Percentiles rank a stretch among this genome's conserved stretches.
Evolutionary conservation across 2,329 filamentous ascomycete genomes (phyloP).

Genomic region (Lecanicillium sp.): DNA sequence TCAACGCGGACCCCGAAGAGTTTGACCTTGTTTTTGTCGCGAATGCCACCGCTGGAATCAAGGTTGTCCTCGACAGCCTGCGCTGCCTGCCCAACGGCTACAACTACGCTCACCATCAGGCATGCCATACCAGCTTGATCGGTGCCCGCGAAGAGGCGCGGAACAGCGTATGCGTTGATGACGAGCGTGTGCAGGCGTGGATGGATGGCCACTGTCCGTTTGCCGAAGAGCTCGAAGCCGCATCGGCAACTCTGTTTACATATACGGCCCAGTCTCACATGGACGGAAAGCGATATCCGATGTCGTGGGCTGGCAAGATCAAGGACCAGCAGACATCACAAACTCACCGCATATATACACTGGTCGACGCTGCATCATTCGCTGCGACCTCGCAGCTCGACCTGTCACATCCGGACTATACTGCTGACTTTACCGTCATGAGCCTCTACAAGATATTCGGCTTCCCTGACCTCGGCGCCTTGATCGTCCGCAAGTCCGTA

Average conservation of each 20-base stretch:
- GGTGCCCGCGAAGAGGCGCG: conserved; percentile 68
- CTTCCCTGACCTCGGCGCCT: conserved; percentile 80
- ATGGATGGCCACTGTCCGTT: conserved; percentile 34
- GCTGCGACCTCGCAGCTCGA: conserved; percentile 72
- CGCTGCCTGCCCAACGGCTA: conserved; percentile 64
- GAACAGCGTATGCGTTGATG: conserved; percentile 57
- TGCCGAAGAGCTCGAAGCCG: conserved; percentile 10
- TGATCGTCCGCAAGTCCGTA: conserved; percentile 71
- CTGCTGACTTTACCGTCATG: conserved; percentile 78
- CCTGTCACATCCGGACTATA: conserved; percentile 49
- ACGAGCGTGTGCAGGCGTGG: conserved; percentile 59
- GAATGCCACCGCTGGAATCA: conserved; percentile 87
- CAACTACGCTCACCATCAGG: conserved; percentile 73
- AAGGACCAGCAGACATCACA: conserved; percentile 20
- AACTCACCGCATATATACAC: conserved; percentile 44
- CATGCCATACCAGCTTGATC: conserved; percentile 80
- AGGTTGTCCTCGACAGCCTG: conserved; percentile 74
- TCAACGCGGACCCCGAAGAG: conserved; percentile 70
- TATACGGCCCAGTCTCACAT: conserved; percentile 92
- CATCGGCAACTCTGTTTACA: conserved; percentile 51
- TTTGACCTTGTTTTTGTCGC: conserved; percentile 89
- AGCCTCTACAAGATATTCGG: conserved; percentile 99
- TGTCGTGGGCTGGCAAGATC: conserved; percentile 55
- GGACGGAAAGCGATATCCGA: conserved; percentile 69
- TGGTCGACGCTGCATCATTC: conserved; percentile 79